These are phyloP conservation scores for Myxozyma neglecta DNA, from an alignment of 805 yeast genomes.

Conservation along the genomic window DNA sequence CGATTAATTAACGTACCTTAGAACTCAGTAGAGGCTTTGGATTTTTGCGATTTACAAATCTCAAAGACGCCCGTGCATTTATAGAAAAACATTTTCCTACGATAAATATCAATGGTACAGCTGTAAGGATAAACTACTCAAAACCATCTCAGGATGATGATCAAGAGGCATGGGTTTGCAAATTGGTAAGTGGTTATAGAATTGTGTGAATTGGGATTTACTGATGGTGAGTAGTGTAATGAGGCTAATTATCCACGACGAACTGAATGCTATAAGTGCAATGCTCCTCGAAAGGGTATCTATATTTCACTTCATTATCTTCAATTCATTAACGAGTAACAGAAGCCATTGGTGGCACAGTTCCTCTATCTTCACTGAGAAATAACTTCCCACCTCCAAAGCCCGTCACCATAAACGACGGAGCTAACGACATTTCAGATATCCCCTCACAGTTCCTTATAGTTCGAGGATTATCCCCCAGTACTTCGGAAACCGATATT, in stretches of 20 bases:
- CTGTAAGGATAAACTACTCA: conserved; percentile 1
- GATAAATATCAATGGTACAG: background rate
- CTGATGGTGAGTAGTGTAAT: conserved; percentile 11
- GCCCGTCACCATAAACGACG: conserved; percentile 17
- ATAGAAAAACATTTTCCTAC: conserved; percentile 13
- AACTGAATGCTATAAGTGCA: conserved; percentile 15
- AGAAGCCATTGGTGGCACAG: conserved; percentile 2
- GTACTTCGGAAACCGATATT: conserved; percentile 4
- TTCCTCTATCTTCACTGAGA: background rate
- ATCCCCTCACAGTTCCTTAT: conserved; percentile 26
- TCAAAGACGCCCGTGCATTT: conserved; percentile 9
- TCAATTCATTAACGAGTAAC: background rate
- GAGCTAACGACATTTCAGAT: conserved; percentile 16
- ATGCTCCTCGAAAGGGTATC: conserved; percentile 8
- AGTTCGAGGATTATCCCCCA: conserved; percentile 10
- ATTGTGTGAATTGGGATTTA: background rate
- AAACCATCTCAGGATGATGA: background rate
- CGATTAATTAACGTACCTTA: background rate
- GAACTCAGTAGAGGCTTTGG: conserved; percentile 19
- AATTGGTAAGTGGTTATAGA: background rate
- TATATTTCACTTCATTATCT: background rate
- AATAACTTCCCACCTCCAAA: background rate
- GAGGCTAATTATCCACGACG: conserved; percentile 17
- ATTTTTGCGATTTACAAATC: conserved; percentile 11
- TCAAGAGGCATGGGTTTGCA: conserved; percentile 18